Percentiles rank a stretch among this genome's conserved stretches.
phyloP scores from a whole-genome alignment of 208 protist species.

The Zelonia costaricensis region DNA sequence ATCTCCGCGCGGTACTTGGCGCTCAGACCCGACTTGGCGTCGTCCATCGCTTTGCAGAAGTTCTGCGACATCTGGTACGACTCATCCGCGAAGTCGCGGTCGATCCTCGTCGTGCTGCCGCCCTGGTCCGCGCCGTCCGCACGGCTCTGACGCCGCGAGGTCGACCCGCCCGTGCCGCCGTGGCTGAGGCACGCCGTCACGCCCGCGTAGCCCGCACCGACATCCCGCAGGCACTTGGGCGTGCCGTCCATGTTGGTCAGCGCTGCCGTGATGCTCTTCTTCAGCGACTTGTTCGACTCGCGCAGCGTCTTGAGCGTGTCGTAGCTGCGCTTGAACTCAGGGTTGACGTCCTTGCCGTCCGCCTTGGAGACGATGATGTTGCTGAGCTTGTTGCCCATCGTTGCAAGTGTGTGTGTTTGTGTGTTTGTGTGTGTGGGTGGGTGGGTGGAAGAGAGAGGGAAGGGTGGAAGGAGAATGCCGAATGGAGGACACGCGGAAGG shows the following conservation, averaged over 20 bases:
- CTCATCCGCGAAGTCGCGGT: slow-evolving; percentile 20
- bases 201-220: slow-evolving; percentile 23
- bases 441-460: not conserved
- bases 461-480: not conserved
- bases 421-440: not conserved
- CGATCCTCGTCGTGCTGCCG: not conserved
- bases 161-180: slow-evolving; percentile 13
- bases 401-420: not conserved
- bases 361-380: not conserved
- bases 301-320: slow-evolving; percentile 42
- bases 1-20: slow-evolving; percentile 11
- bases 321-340: slow-evolving; percentile 21
- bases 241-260: slow-evolving; percentile 13
- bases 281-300: slow-evolving; percentile 11
- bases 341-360: slow-evolving; percentile 7
- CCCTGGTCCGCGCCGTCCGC: not conserved
- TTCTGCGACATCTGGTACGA: slow-evolving; percentile 9
- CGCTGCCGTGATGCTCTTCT: slow-evolving; percentile 1
- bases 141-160: not conserved
- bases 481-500: too few species aligned
- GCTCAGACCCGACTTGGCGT: slow-evolving; percentile 5
- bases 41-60: slow-evolving; percentile 24
- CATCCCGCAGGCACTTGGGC: slow-evolving; percentile 15
- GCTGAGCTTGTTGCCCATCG: slow-evolving; percentile 21
- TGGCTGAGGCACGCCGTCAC: slow-evolving; percentile 28